These are phyloP conservation scores for Cyberlindnera galapagoensis DNA, from an alignment of 805 yeast species.

Conservation along the genomic window DNA sequence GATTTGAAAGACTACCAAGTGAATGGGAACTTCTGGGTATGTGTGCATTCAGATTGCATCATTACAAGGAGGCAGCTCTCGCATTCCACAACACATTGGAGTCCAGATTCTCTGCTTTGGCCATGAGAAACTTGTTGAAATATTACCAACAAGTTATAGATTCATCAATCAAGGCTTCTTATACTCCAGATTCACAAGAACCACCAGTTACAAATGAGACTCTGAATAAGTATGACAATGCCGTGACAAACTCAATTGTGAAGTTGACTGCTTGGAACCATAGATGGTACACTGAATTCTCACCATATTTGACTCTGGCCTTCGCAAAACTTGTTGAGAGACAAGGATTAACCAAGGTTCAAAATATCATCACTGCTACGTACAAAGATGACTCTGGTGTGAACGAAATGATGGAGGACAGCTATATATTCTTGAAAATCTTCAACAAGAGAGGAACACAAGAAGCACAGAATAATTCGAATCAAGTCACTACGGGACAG, in stretches of 20 bases:
- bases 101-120: slow-evolving; percentile 73
- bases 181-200: slow-evolving; percentile 11
- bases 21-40: slow-evolving; percentile 93
- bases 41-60: slow-evolving; percentile 80
- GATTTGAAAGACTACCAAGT: slow-evolving; percentile 66
- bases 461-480: background rate
- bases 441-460: slow-evolving; percentile 12
- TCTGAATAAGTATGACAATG: slow-evolving; percentile 30
- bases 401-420: slow-evolving; percentile 46
- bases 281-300: slow-evolving; percentile 93
- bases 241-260: slow-evolving; percentile 60
- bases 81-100: slow-evolving; percentile 73
- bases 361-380: slow-evolving; percentile 61
- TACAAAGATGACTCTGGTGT: slow-evolving; percentile 55
- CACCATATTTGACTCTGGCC: slow-evolving; percentile 57
- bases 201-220: slow-evolving; percentile 14
- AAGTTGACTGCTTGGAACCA: slow-evolving; percentile 95
- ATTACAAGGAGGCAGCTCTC: slow-evolving; percentile 76
- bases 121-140: slow-evolving; percentile 66
- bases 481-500: too few relatives aligned
- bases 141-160: slow-evolving; percentile 49
- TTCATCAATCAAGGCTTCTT: slow-evolving; percentile 17
- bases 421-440: slow-evolving; percentile 37
- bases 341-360: slow-evolving; percentile 74
- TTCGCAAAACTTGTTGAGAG: slow-evolving; percentile 58